Base-by-base conservation (phyloP, 768 basidiomycete species). In the Stropharia rugosoannulata region DNA sequence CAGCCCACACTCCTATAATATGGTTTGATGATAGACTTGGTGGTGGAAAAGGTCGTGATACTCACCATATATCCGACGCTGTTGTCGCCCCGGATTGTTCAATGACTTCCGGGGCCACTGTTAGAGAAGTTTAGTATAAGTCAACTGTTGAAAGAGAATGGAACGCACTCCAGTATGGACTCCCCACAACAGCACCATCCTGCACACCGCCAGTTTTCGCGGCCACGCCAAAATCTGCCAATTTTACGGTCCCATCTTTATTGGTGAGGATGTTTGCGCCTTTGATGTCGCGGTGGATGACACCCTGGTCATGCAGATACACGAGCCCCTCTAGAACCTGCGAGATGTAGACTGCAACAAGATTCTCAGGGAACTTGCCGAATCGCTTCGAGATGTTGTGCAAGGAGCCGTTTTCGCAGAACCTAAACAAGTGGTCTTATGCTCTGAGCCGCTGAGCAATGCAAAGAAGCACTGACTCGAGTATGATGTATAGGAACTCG, bases 201-300 rank as follows among this genome's bases (percentile, higher is more conserved):
- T 82, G 82, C 19, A 86, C 86, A 10, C 84, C 87, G 10, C 84
- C 88, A 0, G 86, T 81, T 22, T 87, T 84, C 9, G 90, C 85
- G 10, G 95, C 94, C 16, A 99, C 97, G 49, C 97, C 97, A 66
- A 99, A 99, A 72, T 99, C 97, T 11, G 97, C 97, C n/a, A 99
- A 81, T 72, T 98, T 99, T 56, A 99, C 95, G 18, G 88, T 90
- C 6, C 97, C 97, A 74, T 98, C 96, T 74, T 99, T 99, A 69
- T 97, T 98, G 16, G 97, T 98, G 43, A 99, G 78, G 66, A 99
- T 97, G 62, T 99, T 99, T 12, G 97, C 96, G 36, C 97, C 97
- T 70, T 99, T 99, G 77, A 99, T 98, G 65, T 99, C 97, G 32
- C 97, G 83, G 70, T 99, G 97, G 63, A 99, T 98, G 58, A 99